Conservation (phyloP, 225 moss, liverwort and hornwort genomes). For the Sphagnum tenellum region DNA sequence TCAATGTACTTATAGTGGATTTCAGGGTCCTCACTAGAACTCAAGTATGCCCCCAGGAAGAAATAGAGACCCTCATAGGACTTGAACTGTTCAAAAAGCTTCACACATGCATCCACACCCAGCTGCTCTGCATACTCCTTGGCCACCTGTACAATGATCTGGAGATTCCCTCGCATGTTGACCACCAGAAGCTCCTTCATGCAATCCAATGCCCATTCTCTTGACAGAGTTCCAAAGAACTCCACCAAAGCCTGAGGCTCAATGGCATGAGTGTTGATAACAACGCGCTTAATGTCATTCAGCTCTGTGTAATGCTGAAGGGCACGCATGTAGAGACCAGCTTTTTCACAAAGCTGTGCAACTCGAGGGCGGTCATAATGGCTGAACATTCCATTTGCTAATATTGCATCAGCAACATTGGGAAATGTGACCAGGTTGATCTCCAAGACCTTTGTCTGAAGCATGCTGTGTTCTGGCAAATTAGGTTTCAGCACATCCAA, state of each 20-base stretch:
- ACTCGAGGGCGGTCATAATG: slow-evolving; percentile 96
- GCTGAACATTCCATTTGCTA: slow-evolving; percentile 97
- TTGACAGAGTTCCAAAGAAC: slow-evolving; percentile 95
- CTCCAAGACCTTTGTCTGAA: slow-evolving; percentile 99
- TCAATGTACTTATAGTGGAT: slow-evolving; percentile 99
- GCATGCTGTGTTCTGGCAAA: slow-evolving; percentile 85
- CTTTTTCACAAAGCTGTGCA: slow-evolving; percentile 99
- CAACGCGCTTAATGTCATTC: slow-evolving; percentile 90
- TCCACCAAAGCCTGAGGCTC: slow-evolving; percentile 96
- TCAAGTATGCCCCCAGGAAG: slow-evolving; percentile 88
- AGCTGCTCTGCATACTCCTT: slow-evolving; percentile 98
- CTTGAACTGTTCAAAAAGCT: slow-evolving; percentile 96
- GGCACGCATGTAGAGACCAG: slow-evolving; percentile 98
- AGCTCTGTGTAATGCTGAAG: slow-evolving; percentile 97
- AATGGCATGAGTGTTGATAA: slow-evolving; percentile 96
- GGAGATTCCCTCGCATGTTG: slow-evolving; percentile 95
- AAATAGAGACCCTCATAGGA: slow-evolving; percentile 97
- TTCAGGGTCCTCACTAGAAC: slow-evolving; percentile 97
- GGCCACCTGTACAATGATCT: slow-evolving; percentile 97
- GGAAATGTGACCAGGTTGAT: slow-evolving; percentile 98
- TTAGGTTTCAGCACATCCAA: slow-evolving; percentile 96
- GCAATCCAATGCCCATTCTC: slow-evolving; percentile 97
- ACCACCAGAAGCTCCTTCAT: slow-evolving; percentile 98
- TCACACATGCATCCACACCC: slow-evolving; percentile 86
- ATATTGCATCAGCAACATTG: slow-evolving; percentile 95